Conservation (phyloP, 345 rosid species). For the Balakata baccata region DNA sequence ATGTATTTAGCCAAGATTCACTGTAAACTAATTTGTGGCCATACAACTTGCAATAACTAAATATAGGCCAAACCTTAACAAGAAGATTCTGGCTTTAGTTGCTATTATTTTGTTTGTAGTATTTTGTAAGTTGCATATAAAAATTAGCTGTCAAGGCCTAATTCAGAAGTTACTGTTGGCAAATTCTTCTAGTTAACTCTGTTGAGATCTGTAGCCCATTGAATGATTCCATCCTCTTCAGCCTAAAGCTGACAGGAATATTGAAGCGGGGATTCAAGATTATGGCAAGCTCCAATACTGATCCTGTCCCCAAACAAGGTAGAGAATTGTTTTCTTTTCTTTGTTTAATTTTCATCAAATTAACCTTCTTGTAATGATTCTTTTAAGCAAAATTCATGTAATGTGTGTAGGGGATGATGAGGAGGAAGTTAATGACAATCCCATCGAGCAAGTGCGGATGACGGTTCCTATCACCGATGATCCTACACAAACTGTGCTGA, state of each 20-base stretch:
- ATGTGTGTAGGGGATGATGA: neutral
- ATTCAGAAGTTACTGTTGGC: neutral
- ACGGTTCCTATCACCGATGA: slow-evolving; percentile 42
- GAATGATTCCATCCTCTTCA: neutral
- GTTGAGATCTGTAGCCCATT: too few species aligned
- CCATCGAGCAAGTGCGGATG: slow-evolving; percentile 39
- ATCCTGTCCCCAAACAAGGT: too few species aligned
- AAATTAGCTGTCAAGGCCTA: neutral
- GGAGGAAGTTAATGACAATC: slow-evolving; percentile 30
- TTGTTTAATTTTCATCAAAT: too few species aligned
- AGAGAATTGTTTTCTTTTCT: too few species aligned
- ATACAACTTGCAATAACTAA: neutral
- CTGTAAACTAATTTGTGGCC: neutral
- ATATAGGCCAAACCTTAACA: neutral
- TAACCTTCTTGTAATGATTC: too few species aligned
- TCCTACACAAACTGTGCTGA: slow-evolving; percentile 30
- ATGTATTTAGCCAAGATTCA: neutral
- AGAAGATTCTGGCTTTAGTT: neutral
- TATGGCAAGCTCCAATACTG: neutral
- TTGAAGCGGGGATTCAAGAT: too few species aligned
- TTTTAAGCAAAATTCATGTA: too few species aligned
- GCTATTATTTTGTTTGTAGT: too few species aligned
- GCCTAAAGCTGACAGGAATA: too few species aligned
- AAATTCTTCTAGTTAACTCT: too few species aligned
- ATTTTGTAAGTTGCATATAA: neutral